Evolutionary conservation across 768 basidiomycete species (phyloP).

Genomic region (Leccinum boreale): DNA sequence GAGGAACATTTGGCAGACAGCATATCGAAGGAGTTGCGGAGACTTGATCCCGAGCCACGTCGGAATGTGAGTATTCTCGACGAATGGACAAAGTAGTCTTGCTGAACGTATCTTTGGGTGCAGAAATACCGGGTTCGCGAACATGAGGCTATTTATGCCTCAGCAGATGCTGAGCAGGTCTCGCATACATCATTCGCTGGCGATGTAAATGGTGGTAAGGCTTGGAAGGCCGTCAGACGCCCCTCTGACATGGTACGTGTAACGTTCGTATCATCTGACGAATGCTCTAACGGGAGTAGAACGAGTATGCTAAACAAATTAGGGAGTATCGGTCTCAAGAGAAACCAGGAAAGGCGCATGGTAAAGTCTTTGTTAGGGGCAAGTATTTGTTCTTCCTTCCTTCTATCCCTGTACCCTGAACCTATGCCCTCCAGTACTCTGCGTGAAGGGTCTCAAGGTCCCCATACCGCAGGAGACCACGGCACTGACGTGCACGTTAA

Average conservation of each 20-base stretch:
- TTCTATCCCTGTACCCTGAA: background rate
- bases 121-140: conserved; percentile 84
- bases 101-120: conserved; percentile 7
- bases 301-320: conserved; percentile 92
- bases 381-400: conserved; percentile 14
- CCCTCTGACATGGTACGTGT: conserved; percentile 89
- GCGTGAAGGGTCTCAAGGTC: conserved; percentile 67
- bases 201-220: conserved; percentile 75
- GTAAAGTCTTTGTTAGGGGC: conserved; percentile 96
- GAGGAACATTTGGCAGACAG: conserved; percentile 62
- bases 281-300: conserved; percentile 43
- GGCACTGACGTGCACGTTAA: conserved; percentile 78
- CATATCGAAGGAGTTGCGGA: conserved; percentile 71
- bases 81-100: background rate
- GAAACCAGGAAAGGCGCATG: conserved; percentile 75
- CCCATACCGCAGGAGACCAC: conserved; percentile 80
- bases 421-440: conserved; percentile 52
- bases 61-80: conserved; percentile 21
- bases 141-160: conserved; percentile 78
- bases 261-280: background rate
- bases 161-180: conserved; percentile 67
- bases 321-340: conserved; percentile 75
- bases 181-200: conserved; percentile 72
- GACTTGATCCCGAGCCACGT: conserved; percentile 39
- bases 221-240: conserved; percentile 84